These are phyloP conservation scores for Agaricus bisporus DNA, from an alignment of 768 basidiomycete species.

Conservation along the genomic window DNA sequence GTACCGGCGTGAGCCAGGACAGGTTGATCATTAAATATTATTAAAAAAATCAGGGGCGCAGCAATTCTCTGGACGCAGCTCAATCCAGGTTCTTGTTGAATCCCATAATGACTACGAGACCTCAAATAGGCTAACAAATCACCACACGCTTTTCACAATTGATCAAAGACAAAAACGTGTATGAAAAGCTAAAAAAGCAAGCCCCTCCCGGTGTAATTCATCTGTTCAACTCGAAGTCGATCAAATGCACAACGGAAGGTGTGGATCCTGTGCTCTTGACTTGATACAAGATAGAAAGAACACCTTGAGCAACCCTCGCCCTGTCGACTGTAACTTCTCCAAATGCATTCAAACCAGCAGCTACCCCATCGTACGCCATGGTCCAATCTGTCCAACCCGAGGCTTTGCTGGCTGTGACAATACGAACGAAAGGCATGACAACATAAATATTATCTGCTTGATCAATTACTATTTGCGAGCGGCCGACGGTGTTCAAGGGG, in stretches of 20 bases:
- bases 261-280: constrained; percentile 34
- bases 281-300: constrained; percentile 38
- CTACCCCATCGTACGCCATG: constrained; percentile 34
- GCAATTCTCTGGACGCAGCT: too few species aligned
- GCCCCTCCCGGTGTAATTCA: too few species aligned
- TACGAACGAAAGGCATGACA: constrained; percentile 34
- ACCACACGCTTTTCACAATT: too few species aligned
- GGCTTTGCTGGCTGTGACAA: constrained; percentile 38
- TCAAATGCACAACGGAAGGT: constrained; percentile 33
- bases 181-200: too few species aligned
- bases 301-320: constrained; percentile 28
- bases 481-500: constrained; percentile 34
- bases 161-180: too few species aligned
- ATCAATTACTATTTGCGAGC: constrained; percentile 41
- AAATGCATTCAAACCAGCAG: constrained; percentile 34
- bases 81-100: too few species aligned
- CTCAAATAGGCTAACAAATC: too few species aligned
- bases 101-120: too few species aligned
- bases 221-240: constrained; percentile 33
- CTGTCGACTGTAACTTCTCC: constrained; percentile 42
- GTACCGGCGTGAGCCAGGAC: too few species aligned
- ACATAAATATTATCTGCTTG: constrained; percentile 37
- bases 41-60: too few species aligned
- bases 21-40: too few species aligned
- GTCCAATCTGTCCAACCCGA: constrained; percentile 44